phyloP scores from a whole-genome alignment of 1,284 basidiomycete species.

The Thelephora terrestris region DNA sequence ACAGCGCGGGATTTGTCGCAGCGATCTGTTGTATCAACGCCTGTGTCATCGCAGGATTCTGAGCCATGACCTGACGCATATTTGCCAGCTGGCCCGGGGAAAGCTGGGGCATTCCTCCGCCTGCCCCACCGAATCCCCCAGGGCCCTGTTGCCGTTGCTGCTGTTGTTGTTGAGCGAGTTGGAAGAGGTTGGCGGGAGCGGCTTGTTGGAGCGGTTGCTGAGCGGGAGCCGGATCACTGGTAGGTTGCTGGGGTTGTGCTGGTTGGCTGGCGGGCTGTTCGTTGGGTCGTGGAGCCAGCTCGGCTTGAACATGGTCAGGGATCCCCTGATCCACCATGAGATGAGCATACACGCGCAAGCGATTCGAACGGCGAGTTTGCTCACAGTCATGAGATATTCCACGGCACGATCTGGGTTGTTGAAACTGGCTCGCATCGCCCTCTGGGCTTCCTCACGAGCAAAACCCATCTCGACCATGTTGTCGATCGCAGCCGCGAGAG shows the following conservation, averaged over 20 bases:
- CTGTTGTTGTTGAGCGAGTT: slow-evolving; percentile 69
- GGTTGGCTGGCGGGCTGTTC: slow-evolving; percentile 23
- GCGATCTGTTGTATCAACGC: slow-evolving; percentile 79
- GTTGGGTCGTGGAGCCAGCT: slow-evolving; percentile 27
- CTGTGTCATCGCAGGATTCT: slow-evolving; percentile 75
- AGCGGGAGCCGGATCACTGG: slow-evolving; percentile 22
- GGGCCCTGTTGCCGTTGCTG: slow-evolving; percentile 31
- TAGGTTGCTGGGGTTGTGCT: slow-evolving; percentile 19
- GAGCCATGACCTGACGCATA: slow-evolving; percentile 57
- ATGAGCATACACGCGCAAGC: slow-evolving; percentile 5
- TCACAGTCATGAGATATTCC: slow-evolving; percentile 91
- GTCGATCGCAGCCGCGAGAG: slow-evolving; percentile 65
- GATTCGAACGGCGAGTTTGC: slow-evolving; percentile 19
- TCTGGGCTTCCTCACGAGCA: slow-evolving; percentile 73
- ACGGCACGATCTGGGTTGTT: slow-evolving; percentile 98
- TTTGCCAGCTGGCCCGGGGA: slow-evolving; percentile 57
- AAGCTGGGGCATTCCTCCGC: slow-evolving; percentile 35
- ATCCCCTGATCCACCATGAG: slow-evolving; percentile 50
- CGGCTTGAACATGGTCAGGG: slow-evolving; percentile 57
- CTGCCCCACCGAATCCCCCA: slow-evolving; percentile 19
- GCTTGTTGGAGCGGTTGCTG: slow-evolving; percentile 20
- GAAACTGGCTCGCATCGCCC: slow-evolving; percentile 87
- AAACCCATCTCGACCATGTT: slow-evolving; percentile 97
- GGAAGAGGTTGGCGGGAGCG: slow-evolving; percentile 66
- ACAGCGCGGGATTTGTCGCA: slow-evolving; percentile 63